These are phyloP conservation scores for Cryptococcus amylolentus DNA, from an alignment of 1,284 basidiomycete species.

Conservation along the genomic window DNA sequence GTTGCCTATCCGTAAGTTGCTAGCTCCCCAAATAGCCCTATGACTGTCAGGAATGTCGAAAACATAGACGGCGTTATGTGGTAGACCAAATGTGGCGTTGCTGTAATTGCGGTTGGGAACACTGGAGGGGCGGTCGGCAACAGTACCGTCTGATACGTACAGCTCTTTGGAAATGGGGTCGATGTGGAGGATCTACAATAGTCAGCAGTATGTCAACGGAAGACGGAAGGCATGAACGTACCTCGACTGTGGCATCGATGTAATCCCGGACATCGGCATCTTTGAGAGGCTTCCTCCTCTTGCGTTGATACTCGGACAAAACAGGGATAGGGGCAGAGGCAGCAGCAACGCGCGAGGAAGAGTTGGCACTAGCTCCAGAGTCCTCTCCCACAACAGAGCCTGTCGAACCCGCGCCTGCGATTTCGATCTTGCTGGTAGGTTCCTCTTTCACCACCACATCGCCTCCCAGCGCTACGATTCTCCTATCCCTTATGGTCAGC, in stretches of 20 bases:
- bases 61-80: constrained; percentile 13
- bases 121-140: too few species aligned
- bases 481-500: constrained; percentile 11
- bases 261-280: constrained; percentile 11
- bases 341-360: too few species aligned
- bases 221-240: constrained; percentile 7
- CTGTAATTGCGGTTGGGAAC: constrained; percentile 27
- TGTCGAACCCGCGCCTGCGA: too few species aligned
- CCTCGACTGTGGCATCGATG: constrained; percentile 27
- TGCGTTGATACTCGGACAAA: background rate
- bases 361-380: too few species aligned
- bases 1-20: constrained; percentile 19
- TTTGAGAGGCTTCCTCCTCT: background rate
- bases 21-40: background rate
- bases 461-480: constrained; percentile 9
- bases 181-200: background rate
- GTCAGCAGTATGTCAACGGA: background rate
- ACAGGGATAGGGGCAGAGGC: background rate
- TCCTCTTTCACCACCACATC: background rate
- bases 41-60: constrained; percentile 17
- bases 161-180: constrained; percentile 17
- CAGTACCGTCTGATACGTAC: constrained; percentile 40
- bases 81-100: constrained; percentile 12
- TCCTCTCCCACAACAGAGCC: too few species aligned
- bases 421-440: too few species aligned